These are phyloP conservation scores for Candida patagonica DNA, from an alignment of 805 yeast genomes.

Conservation along the genomic window DNA sequence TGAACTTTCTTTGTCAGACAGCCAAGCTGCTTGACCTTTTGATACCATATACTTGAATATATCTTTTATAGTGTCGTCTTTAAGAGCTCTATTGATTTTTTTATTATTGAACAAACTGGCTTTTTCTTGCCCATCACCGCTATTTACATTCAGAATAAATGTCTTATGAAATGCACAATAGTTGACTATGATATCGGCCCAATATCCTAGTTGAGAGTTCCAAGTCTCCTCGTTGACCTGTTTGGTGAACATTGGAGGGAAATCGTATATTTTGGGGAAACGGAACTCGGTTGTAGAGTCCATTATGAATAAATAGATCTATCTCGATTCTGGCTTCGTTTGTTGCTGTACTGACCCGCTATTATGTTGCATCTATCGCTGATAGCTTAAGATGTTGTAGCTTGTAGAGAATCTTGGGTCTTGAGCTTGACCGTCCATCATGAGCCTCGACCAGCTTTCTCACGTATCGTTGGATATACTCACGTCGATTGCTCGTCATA, in stretches of 20 bases:
- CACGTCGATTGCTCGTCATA: constrained; percentile 3
- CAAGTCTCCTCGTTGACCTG: constrained; percentile 79
- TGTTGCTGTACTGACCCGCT: too few relatives aligned
- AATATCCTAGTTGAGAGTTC: constrained; percentile 66
- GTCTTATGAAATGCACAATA: constrained; percentile 50
- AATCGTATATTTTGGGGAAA: constrained; percentile 52
- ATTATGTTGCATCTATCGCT: neutral
- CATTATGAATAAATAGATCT: too few relatives aligned
- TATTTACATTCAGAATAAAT: constrained; percentile 38
- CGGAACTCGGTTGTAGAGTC: constrained; percentile 6
- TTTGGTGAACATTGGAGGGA: constrained; percentile 87
- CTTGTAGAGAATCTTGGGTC: neutral
- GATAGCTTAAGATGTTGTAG: neutral
- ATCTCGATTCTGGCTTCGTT: too few relatives aligned
- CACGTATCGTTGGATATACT: constrained; percentile 3
- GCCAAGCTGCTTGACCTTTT: constrained; percentile 48
- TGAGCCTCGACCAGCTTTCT: constrained; percentile 2
- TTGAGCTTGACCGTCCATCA: too few relatives aligned
- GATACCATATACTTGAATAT: constrained; percentile 51
- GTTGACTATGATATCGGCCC: constrained; percentile 57
- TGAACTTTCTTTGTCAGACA: constrained; percentile 24
- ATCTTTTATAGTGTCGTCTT: constrained; percentile 44
- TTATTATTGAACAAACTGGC: constrained; percentile 23
- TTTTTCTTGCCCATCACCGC: constrained; percentile 8
- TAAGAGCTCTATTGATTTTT: constrained; percentile 33